Conservation (phyloP, 1,139 yeast genomes). For the Geotrichum candidum region DNA sequence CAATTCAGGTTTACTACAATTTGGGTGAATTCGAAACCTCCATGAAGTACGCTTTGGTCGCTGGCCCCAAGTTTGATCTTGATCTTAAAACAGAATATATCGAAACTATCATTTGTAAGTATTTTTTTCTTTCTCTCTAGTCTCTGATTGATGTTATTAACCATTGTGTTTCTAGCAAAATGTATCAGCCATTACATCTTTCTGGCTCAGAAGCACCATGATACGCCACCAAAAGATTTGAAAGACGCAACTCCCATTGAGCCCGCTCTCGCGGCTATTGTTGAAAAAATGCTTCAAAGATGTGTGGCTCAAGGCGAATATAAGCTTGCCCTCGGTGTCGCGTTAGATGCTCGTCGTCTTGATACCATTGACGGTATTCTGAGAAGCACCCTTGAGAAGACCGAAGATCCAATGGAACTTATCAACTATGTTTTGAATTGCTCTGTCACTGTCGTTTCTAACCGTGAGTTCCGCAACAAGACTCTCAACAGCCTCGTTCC, state of each 20-base stretch:
- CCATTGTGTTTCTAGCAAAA: slow-evolving; percentile 41
- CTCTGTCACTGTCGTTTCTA: slow-evolving; percentile 59
- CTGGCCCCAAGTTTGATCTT: slow-evolving; percentile 75
- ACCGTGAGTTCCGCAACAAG: slow-evolving; percentile 57
- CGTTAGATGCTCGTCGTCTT: slow-evolving; percentile 80
- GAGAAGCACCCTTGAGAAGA: slow-evolving; percentile 37
- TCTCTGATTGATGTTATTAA: not conserved
- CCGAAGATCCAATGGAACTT: slow-evolving; percentile 44
- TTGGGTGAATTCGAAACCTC: slow-evolving; percentile 91
- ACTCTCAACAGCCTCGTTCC: slow-evolving; percentile 60
- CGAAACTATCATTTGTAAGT: slow-evolving; percentile 71
- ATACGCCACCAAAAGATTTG: slow-evolving; percentile 29
- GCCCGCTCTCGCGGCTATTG: slow-evolving; percentile 57
- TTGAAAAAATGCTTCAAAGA: slow-evolving; percentile 79
- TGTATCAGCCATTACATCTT: slow-evolving; percentile 79
- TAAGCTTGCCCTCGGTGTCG: slow-evolving; percentile 82
- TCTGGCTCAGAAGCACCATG: slow-evolving; percentile 53
- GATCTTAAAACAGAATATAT: slow-evolving; percentile 71
- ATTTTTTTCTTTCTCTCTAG: not conserved
- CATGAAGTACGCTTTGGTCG: slow-evolving; percentile 79
- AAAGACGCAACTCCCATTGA: slow-evolving; percentile 41
- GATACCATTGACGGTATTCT: slow-evolving; percentile 71
- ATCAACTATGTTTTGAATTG: slow-evolving; percentile 74
- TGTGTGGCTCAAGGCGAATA: slow-evolving; percentile 68
- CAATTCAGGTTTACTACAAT: slow-evolving; percentile 67